phyloP scores from a whole-genome alignment of 345 rosid species.

The Ricinus communis region DNA sequence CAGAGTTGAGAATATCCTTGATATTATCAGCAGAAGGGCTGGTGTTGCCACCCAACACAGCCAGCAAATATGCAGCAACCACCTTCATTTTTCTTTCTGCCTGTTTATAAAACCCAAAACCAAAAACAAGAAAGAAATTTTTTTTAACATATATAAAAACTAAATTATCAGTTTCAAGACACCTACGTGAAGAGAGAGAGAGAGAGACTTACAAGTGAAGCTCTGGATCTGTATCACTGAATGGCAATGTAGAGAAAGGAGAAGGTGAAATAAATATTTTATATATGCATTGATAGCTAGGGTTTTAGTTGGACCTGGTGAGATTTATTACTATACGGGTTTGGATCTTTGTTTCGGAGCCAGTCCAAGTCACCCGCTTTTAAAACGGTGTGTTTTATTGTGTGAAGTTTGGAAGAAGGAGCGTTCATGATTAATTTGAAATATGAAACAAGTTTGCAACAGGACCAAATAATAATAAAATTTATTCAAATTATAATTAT shows the following conservation, averaged over 20 bases:
- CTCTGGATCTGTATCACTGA: not conserved
- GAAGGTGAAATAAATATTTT: not conserved
- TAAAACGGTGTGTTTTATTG: not conserved
- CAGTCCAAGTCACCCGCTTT: not conserved
- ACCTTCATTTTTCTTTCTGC: slow-evolving; percentile 39
- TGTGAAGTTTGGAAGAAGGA: not conserved
- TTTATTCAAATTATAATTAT: no score
- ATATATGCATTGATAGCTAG: no score
- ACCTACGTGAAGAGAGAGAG: not conserved
- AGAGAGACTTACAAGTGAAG: not conserved
- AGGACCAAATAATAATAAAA: no score
- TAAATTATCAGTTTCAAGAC: not conserved
- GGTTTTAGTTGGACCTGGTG: not conserved
- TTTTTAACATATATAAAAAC: no score
- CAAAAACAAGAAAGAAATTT: not conserved
- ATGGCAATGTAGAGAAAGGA: not conserved
- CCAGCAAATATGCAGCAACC: slow-evolving; percentile 55
- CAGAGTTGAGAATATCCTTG: slow-evolving; percentile 43
- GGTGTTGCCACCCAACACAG: slow-evolving; percentile 56
- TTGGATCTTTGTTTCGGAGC: not conserved
- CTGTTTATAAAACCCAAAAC: not conserved
- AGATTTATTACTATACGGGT: not conserved
- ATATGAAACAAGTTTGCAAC: no score
- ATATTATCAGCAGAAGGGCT: slow-evolving; percentile 45
- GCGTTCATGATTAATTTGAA: no score